A percentile compares a stretch with the other conserved stretches of the same genome.
phyloP scores from a whole-genome alignment of 305 asterid genomes.

The Fraxinus baroniana region DNA sequence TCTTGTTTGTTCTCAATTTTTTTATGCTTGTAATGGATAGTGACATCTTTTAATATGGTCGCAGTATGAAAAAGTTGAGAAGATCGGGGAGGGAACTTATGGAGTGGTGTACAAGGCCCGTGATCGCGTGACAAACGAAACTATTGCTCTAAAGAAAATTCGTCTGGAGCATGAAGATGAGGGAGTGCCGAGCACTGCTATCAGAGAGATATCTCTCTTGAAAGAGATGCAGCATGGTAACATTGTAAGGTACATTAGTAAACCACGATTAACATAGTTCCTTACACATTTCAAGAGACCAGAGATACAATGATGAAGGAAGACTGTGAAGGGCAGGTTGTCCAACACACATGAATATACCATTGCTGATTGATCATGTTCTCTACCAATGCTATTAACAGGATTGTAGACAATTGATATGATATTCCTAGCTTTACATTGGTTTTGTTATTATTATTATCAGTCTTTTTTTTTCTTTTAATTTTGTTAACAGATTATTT shows the following conservation, averaged over 20 bases:
- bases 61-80: slow-evolving; percentile 96
- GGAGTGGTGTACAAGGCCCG: slow-evolving; percentile 99
- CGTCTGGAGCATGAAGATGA: slow-evolving; percentile 98
- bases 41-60: slow-evolving; percentile 17
- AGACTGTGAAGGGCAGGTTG: slow-evolving; percentile 7
- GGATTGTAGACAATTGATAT: not conserved
- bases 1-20: not conserved
- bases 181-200: slow-evolving; percentile 99
- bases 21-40: slow-evolving; percentile 10
- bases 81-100: slow-evolving; percentile 98
- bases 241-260: slow-evolving; percentile 65
- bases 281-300: slow-evolving; percentile 11
- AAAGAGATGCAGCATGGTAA: slow-evolving; percentile 99
- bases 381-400: slow-evolving; percentile 1
- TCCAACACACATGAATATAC: not conserved
- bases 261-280: slow-evolving; percentile 9
- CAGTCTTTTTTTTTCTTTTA: not conserved
- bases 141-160: slow-evolving; percentile 94
- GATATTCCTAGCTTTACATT: not conserved
- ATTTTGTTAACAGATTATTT: slow-evolving; percentile 2
- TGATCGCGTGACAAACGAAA: slow-evolving; percentile 78
- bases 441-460: not conserved
- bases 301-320: not conserved
- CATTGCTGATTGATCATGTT: slow-evolving; percentile 2
- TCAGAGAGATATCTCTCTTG: slow-evolving; percentile 90